phyloP scores from a whole-genome alignment of 2,329 filamentous ascomycete species.

The Bipolaris victoriae region DNA sequence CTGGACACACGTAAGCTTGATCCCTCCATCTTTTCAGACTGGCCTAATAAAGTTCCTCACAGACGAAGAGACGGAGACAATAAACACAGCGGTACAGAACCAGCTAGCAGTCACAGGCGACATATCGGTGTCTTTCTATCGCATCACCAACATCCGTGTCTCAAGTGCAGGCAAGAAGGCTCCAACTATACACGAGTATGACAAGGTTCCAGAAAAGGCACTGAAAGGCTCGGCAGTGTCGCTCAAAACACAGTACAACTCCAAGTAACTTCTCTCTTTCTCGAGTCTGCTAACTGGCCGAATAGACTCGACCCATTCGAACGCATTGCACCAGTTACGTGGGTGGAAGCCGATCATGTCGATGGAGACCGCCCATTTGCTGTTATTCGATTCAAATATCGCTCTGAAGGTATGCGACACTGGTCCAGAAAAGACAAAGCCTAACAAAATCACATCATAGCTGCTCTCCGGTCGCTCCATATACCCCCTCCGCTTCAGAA shows the following conservation, averaged over 20 bases:
- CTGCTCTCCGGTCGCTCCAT: constrained; percentile 32
- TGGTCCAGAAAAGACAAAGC: too few relatives aligned
- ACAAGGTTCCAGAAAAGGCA: constrained; percentile 11
- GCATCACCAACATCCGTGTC: constrained; percentile 3
- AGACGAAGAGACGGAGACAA: not conserved
- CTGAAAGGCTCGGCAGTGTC: constrained; percentile 13
- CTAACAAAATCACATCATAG: not conserved
- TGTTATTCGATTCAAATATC: constrained; percentile 24
- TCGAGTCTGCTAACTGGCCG: not conserved
- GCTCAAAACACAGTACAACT: constrained; percentile 7
- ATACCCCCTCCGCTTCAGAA: constrained; percentile 32
- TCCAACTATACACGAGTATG: constrained; percentile 4
- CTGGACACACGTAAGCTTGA: constrained; percentile 6
- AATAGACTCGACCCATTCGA: constrained; percentile 4
- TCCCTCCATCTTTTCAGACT: not conserved
- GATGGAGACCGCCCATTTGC: constrained; percentile 14
- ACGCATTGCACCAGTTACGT: constrained; percentile 6
- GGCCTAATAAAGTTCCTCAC: too few relatives aligned
- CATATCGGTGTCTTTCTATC: constrained; percentile 7
- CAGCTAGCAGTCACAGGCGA: constrained; percentile 1
- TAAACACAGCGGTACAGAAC: not conserved
- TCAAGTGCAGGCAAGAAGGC: constrained; percentile 1
- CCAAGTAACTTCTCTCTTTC: not conserved
- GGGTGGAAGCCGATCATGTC: constrained; percentile 7
- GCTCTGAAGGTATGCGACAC: constrained; percentile 12